A percentile compares a stretch with the other conserved stretches of the same genome.
Conservation (phyloP, 1,139 yeast genomes). For the Debaryomycetaceae sp. region DNA sequence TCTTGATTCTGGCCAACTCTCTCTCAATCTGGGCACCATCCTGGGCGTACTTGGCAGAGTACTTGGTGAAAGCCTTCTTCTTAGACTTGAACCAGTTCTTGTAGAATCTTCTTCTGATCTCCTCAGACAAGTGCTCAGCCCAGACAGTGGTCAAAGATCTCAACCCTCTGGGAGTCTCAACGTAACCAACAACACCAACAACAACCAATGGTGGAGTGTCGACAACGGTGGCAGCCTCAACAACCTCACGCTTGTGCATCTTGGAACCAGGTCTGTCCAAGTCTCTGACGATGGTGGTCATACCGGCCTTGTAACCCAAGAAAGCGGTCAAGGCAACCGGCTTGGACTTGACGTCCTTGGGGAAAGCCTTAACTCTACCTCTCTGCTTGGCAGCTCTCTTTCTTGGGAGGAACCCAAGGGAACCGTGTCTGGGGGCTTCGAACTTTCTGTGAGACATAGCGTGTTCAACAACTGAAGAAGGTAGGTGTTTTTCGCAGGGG, state of each 20-base stretch:
- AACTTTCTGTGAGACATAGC: constrained; percentile 98
- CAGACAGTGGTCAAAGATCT: constrained; percentile 99
- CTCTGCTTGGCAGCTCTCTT: constrained; percentile 99
- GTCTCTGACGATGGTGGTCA: constrained; percentile 99
- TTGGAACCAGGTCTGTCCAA: constrained; percentile 99
- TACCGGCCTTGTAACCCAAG: constrained; percentile 99
- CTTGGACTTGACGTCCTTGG: constrained; percentile 96
- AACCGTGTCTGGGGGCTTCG: constrained; percentile 99
- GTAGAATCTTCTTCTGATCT: constrained; percentile 99
- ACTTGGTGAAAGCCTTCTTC: constrained; percentile 99
- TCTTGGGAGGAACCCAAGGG: constrained; percentile 99
- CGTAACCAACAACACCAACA: constrained; percentile 99
- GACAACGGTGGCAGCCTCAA: constrained; percentile 98
- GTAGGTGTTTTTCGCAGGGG: no score
- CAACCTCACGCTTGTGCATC: constrained; percentile 99
- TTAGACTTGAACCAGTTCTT: constrained; percentile 99
- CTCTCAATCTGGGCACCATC: constrained; percentile 86
- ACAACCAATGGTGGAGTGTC: constrained; percentile 99
- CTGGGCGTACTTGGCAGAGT: constrained; percentile 97
- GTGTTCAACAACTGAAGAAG: constrained; percentile 23
- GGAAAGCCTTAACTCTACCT: constrained; percentile 99
- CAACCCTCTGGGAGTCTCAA: constrained; percentile 99
- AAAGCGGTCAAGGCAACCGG: constrained; percentile 99
- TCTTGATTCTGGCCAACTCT: constrained; percentile 97
- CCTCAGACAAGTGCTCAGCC: constrained; percentile 99